Evolutionary conservation across 2,329 filamentous ascomycete genomes (phyloP).

Genomic region (Coniochaeta pulveracea): DNA sequence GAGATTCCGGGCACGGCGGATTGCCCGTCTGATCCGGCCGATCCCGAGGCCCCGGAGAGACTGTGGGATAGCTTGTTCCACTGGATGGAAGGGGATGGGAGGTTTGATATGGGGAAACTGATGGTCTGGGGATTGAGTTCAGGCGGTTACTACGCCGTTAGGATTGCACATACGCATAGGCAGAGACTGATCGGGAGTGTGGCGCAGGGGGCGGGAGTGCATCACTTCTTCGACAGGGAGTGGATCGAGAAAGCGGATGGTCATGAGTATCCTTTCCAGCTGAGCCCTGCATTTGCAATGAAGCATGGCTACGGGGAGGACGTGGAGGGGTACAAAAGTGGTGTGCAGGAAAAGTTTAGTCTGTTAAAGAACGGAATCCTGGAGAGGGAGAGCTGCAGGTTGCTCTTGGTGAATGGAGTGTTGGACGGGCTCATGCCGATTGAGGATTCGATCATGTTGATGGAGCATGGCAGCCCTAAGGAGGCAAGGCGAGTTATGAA

Average conservation of each 20-base stretch:
- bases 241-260: conserved; percentile 53
- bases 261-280: conserved; percentile 54
- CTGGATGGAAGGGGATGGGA: conserved; percentile 38
- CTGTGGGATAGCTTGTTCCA: conserved; percentile 50
- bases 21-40: conserved; percentile 50
- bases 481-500: conserved; percentile 37
- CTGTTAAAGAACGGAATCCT: conserved; percentile 48
- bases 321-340: conserved; percentile 41
- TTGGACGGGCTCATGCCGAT: conserved; percentile 57
- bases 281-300: conserved; percentile 42
- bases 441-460: conserved; percentile 53
- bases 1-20: conserved; percentile 60
- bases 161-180: conserved; percentile 57
- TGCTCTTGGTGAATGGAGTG: conserved; percentile 52
- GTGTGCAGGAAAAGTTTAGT: conserved; percentile 49
- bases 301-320: conserved; percentile 52
- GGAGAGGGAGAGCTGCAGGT: conserved; percentile 39
- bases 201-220: conserved; percentile 52
- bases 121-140: conserved; percentile 54
- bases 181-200: conserved; percentile 40
- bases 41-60: conserved; percentile 47
- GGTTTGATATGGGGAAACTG: conserved; percentile 45
- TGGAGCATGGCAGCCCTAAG: conserved; percentile 54
- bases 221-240: conserved; percentile 46
- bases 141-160: conserved; percentile 58